Evolutionary conservation across 2,329 filamentous ascomycete species (phyloP).

Genomic region (Zelopaecilomyces penicillatus): DNA sequence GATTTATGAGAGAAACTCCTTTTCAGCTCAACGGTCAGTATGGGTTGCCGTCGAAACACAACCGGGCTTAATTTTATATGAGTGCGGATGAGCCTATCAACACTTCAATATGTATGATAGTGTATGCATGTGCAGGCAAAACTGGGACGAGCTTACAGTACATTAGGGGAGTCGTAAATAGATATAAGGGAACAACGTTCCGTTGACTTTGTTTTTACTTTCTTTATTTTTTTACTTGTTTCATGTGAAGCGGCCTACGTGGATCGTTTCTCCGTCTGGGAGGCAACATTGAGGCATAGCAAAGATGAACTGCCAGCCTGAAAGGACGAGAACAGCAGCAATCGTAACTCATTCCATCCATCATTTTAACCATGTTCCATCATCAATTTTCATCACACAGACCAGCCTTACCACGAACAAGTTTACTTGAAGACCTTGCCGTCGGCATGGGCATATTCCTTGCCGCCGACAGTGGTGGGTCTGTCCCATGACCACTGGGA

Average conservation of each 20-base stretch:
- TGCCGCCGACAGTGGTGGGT: conserved; percentile 69
- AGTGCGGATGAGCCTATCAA: no score
- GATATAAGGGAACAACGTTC: no score
- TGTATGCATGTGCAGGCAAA: no score
- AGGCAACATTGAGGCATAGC: no score
- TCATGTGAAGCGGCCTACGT: no score
- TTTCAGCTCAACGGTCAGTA: conserved; percentile 34
- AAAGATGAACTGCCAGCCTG: background rate
- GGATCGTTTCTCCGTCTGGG: no score
- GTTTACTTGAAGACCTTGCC: conserved; percentile 99
- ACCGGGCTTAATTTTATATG: no score
- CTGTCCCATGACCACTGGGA: conserved; percentile 90
- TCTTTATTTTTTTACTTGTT: no score
- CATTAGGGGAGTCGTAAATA: no score
- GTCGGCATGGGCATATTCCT: conserved; percentile 79
- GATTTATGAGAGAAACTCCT: conserved; percentile 45
- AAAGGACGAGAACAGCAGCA: background rate
- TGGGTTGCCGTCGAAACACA: conserved; percentile 2
- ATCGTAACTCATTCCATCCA: conserved; percentile 22
- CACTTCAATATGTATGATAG: no score
- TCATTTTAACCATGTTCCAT: conserved; percentile 26
- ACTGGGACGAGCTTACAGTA: no score
- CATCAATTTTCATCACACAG: conserved; percentile 13
- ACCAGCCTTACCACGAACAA: conserved; percentile 11
- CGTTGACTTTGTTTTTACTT: no score